Evolutionary conservation across 306 rosid genomes (phyloP), one percentile per base, ranked within the genome.

Genomic region (Styphnolobium japonicum): DNA sequence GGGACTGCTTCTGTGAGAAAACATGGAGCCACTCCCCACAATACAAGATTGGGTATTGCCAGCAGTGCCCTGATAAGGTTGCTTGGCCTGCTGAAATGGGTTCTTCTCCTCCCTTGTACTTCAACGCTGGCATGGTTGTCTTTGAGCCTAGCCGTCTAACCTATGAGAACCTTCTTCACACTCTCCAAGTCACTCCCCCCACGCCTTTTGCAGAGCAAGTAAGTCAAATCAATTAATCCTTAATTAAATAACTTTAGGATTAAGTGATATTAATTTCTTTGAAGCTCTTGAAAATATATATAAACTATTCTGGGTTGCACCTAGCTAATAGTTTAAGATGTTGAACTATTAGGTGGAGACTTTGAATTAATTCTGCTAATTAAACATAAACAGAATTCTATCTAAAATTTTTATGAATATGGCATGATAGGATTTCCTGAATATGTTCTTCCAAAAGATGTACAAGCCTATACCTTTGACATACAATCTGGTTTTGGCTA

Each of bases 101-200:
- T 10, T 29, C 85, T 23, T 86, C 87, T 52, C 93, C 93, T 53
- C 86, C 88, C 0, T 53, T 87, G 27, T 87, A 90, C 73, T 90
- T 90, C 90, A 90, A 90, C 48, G 94, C 94, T 10, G 94, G 91
- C 22, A 90, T 90, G 93, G 84, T 90, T 66, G 89, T 90, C 19
- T 90, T 84, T 37, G 83, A 88, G 82, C 94, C 94, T 40, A 84
- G 81, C 57, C 81, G 3, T 4, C 16, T 48, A 3, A 87, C 90
- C 33, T 87, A 84, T 57, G 46, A 86, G 2, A 70, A 36, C 73
- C 89, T 90, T 65, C 90, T 90, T 18, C 77, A 77, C 64, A 81
- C 85, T 51, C 88, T 90, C 64, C 81, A 58, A 9, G 9, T 77
- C 49, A 87, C 86, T 23, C 80, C 90, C 0, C 90, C 90, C 0